Evolutionary conservation across 257 asterid species (phyloP).

Genomic region (Vinca minor): DNA sequence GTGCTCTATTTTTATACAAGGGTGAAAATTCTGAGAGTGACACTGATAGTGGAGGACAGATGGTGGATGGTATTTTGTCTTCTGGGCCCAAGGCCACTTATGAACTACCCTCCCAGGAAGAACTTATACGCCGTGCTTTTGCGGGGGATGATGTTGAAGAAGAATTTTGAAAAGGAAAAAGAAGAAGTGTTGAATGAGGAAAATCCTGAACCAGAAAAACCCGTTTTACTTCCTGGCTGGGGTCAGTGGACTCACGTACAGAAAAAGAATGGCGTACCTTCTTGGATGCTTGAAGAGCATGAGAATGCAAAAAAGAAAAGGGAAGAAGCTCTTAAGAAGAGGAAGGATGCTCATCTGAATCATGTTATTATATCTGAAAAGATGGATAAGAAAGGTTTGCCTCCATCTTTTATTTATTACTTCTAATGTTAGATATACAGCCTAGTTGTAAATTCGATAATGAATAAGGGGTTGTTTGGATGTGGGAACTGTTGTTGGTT

Average conservation of each 20-base stretch:
- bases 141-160: slow-evolving; percentile 96
- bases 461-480: too few species aligned
- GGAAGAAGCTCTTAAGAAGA: slow-evolving; percentile 68
- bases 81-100: slow-evolving; percentile 52
- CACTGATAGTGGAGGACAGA: slow-evolving; percentile 66
- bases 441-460: too few species aligned
- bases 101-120: slow-evolving; percentile 86
- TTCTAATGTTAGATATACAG: slow-evolving; percentile 8
- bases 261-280: slow-evolving; percentile 73
- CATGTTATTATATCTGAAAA: slow-evolving; percentile 90
- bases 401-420: not conserved
- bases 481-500: too few species aligned
- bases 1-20: slow-evolving; percentile 23
- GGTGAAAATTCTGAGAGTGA: slow-evolving; percentile 41
- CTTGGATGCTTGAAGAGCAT: slow-evolving; percentile 78
- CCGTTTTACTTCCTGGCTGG: slow-evolving; percentile 82
- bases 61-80: slow-evolving; percentile 93
- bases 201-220: slow-evolving; percentile 85
- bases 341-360: slow-evolving; percentile 80
- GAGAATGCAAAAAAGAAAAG: slow-evolving; percentile 68
- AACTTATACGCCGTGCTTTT: slow-evolving; percentile 83
- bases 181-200: slow-evolving; percentile 66
- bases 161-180: slow-evolving; percentile 73
- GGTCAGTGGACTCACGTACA: slow-evolving; percentile 93
- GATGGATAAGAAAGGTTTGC: slow-evolving; percentile 74